These are phyloP conservation scores for Penicillium sp. DNA, from an alignment of 2,329 filamentous ascomycete species.

Conservation along the genomic window DNA sequence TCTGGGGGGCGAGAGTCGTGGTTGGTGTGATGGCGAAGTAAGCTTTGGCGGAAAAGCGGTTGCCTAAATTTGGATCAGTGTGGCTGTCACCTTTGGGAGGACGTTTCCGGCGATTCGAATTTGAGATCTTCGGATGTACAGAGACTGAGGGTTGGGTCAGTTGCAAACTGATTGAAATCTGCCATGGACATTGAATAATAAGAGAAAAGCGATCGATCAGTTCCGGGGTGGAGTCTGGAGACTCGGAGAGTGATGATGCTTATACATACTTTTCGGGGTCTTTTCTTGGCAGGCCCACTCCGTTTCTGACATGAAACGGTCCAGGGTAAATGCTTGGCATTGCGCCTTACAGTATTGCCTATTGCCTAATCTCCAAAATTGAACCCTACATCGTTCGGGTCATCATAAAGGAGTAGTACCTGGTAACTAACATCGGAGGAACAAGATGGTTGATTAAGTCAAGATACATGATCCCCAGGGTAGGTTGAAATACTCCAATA, in stretches of 20 bases:
- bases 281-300: background rate
- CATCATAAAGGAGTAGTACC: too few relatives aligned
- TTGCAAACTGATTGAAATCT: too few relatives aligned
- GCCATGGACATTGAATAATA: too few relatives aligned
- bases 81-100: background rate
- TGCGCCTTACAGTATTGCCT: background rate
- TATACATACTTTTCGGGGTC: background rate
- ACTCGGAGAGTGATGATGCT: background rate
- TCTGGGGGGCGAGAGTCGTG: background rate
- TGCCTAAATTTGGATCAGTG: background rate
- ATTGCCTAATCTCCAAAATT: background rate
- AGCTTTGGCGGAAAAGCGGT: conserved; percentile 2
- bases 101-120: background rate
- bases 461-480: too few relatives aligned
- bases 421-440: too few relatives aligned
- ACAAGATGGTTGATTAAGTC: too few relatives aligned
- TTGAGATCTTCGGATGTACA: too few relatives aligned
- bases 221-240: background rate
- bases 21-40: background rate
- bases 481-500: too few relatives aligned
- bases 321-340: background rate
- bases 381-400: too few relatives aligned
- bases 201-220: background rate
- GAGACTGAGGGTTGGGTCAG: too few relatives aligned
- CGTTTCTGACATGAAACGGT: background rate